These are phyloP conservation scores for Trypanosoma platydactyli DNA, from an alignment of 208 protist genomes.

Conservation along the genomic window DNA sequence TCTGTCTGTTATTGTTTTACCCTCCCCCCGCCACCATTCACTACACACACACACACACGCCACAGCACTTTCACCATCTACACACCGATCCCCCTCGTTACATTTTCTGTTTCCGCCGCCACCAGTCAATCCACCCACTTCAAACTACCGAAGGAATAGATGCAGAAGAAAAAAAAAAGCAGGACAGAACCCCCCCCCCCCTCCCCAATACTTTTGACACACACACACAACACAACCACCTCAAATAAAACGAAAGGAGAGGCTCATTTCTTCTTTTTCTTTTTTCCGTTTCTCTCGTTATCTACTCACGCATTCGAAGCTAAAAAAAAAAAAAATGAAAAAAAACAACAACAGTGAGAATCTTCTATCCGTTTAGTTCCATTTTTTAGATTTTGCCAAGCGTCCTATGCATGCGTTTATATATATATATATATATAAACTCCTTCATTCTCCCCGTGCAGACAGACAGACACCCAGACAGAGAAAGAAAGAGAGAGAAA, in stretches of 20 bases:
- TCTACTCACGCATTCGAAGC: too few species aligned
- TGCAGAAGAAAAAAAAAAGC: slow-evolving; percentile 17
- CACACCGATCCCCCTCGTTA: too few species aligned
- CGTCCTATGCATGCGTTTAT: slow-evolving; percentile 20
- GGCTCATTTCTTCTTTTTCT: too few species aligned
- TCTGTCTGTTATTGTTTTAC: too few species aligned
- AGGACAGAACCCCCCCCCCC: not conserved
- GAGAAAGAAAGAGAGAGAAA: not conserved
- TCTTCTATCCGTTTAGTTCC: slow-evolving; percentile 1
- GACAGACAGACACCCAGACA: too few species aligned
- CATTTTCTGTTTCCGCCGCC: too few species aligned
- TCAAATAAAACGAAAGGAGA: not conserved
- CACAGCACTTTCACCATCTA: too few species aligned
- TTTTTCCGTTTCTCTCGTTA: too few species aligned
- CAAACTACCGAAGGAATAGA: slow-evolving; percentile 5
- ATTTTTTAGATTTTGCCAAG: not conserved
- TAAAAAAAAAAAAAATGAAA: not conserved
- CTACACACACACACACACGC: too few species aligned
- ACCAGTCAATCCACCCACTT: too few species aligned
- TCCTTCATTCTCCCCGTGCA: not conserved
- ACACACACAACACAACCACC: not conserved
- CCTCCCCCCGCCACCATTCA: too few species aligned
- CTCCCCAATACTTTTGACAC: too few species aligned
- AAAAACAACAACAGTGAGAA: not conserved
- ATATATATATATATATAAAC: slow-evolving; percentile 22